Percentiles rank a stretch among this genome's conserved stretches.
phyloP scores from a whole-genome alignment of 2,329 filamentous ascomycete genomes.

The Trichoderma cornu-damae region DNA sequence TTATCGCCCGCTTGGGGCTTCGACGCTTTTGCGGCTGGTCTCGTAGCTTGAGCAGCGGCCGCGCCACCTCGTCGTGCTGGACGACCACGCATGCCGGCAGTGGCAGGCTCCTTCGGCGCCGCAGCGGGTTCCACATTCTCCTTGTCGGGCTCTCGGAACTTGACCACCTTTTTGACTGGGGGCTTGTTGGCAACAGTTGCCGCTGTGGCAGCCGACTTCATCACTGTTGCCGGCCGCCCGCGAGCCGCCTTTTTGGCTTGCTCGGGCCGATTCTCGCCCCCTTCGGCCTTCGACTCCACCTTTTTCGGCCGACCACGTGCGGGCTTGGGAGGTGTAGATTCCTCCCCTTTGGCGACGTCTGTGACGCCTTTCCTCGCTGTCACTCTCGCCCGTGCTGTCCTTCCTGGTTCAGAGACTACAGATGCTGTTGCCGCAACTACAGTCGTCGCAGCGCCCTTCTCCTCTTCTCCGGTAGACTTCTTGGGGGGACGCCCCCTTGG shows the following conservation, averaged over 20 bases:
- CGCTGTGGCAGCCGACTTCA: slow-evolving; percentile 31
- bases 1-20: slow-evolving; percentile 31
- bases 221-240: slow-evolving; percentile 25
- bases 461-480: slow-evolving; percentile 26
- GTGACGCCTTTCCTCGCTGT: slow-evolving; percentile 27
- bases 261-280: slow-evolving; percentile 21
- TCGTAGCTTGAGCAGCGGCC: slow-evolving; percentile 32
- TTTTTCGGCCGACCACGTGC: slow-evolving; percentile 45
- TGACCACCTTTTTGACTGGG: slow-evolving; percentile 55
- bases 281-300: slow-evolving; percentile 24
- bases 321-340: slow-evolving; percentile 30
- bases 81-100: slow-evolving; percentile 36
- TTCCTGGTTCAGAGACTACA: slow-evolving; percentile 17
- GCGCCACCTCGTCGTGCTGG: slow-evolving; percentile 41
- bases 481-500: slow-evolving; percentile 44
- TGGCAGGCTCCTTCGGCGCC: slow-evolving; percentile 34
- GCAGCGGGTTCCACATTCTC: slow-evolving; percentile 51
- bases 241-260: slow-evolving; percentile 33
- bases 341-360: slow-evolving; percentile 24
- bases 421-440: slow-evolving; percentile 19
- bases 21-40: slow-evolving; percentile 31
- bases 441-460: slow-evolving; percentile 18
- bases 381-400: slow-evolving; percentile 30
- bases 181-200: slow-evolving; percentile 36
- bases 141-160: slow-evolving; percentile 60